These are phyloP conservation scores for Chimonanthus salicifolius DNA, from an alignment of 164 flowering plant genomes.

Conservation along the genomic window DNA sequence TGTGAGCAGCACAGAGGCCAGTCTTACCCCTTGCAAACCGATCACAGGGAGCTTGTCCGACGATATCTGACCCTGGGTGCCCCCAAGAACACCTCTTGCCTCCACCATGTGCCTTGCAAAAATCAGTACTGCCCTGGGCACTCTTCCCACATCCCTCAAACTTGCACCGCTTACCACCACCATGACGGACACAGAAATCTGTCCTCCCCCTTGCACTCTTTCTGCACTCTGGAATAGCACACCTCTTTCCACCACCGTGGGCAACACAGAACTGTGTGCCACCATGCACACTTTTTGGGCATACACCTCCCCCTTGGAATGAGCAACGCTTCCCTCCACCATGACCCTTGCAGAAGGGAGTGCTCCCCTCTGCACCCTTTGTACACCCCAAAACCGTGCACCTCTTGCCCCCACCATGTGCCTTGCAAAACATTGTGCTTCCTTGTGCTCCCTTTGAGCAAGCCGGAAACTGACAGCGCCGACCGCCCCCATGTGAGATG, in stretches of 20 bases:
- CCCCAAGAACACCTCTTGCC: constrained; percentile 93
- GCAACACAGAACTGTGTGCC: constrained; percentile 82
- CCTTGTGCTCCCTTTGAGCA: constrained; percentile 97
- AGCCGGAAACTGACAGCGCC: constrained; percentile 60
- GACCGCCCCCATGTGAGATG: constrained; percentile 95
- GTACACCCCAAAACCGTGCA: constrained; percentile 69
- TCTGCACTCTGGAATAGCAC: constrained; percentile 78
- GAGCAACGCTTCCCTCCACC: constrained; percentile 96
- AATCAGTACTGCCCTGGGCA: constrained; percentile 8
- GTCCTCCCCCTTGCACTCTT: constrained; percentile 94
- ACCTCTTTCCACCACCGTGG: constrained; percentile 96
- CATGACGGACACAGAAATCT: constrained; percentile 84
- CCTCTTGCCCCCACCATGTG: constrained; percentile 85
- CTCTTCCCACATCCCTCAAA: constrained; percentile 69
- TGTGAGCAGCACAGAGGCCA: constrained; percentile 78
- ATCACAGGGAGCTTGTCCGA: constrained; percentile 51
- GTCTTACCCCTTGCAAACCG: constrained; percentile 82
- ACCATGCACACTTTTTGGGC: constrained; percentile 84
- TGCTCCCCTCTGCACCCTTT: constrained; percentile 96
- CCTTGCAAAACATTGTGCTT: constrained; percentile 79
- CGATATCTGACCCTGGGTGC: constrained; percentile 55
- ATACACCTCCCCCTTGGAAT: constrained; percentile 71
- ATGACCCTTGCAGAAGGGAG: constrained; percentile 86
- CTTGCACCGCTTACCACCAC: constrained; percentile 92
- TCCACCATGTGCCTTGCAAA: constrained; percentile 62